Percentiles rank a stretch among this genome's conserved stretches.
Evolutionary conservation across 192 early-diverging fungal species (phyloP).

Genomic region (Coemansia sp.): DNA sequence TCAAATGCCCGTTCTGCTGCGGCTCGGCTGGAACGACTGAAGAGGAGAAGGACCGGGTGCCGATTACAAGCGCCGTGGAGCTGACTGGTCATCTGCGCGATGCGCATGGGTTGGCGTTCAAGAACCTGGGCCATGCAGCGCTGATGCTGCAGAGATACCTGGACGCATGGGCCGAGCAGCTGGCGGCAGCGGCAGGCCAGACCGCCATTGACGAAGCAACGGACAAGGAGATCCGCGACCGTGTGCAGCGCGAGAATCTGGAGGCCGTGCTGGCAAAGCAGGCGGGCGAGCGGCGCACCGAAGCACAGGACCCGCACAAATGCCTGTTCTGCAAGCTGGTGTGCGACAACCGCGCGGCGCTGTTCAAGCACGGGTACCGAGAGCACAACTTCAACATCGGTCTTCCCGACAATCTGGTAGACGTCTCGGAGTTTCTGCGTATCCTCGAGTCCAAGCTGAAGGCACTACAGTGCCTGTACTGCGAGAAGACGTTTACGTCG

Average conservation of each 20-base stretch:
- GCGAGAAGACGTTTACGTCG: constrained; percentile 89
- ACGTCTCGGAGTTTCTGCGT: constrained; percentile 77
- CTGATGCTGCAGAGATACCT: constrained; percentile 76
- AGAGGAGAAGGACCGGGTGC: constrained; percentile 10
- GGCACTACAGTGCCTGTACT: constrained; percentile 83
- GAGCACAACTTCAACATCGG: constrained; percentile 96
- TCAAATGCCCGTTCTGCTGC: constrained; percentile 68
- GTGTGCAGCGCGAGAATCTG: constrained; percentile 70
- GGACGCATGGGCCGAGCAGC: constrained; percentile 65
- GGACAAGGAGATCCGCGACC: constrained; percentile 62
- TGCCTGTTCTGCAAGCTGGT: constrained; percentile 92
- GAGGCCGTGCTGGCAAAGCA: constrained; percentile 73
- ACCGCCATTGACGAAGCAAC: constrained; percentile 10
- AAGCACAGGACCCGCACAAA: constrained; percentile 67
- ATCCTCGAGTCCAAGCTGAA: constrained; percentile 73
- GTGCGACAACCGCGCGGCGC: constrained; percentile 63
- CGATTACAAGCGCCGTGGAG: constrained; percentile 62
- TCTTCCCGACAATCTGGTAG: constrained; percentile 84
- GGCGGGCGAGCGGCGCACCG: constrained; percentile 67
- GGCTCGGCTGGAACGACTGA: too few relatives aligned
- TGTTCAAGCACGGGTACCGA: constrained; percentile 87
- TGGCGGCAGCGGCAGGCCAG: constrained; percentile 34
- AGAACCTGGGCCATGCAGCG: constrained; percentile 75
- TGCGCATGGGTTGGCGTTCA: constrained; percentile 64
- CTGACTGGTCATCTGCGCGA: constrained; percentile 66